Evolutionary conservation across 106 monocot species (phyloP).

Genomic region (Dactylorhiza incarnata): DNA sequence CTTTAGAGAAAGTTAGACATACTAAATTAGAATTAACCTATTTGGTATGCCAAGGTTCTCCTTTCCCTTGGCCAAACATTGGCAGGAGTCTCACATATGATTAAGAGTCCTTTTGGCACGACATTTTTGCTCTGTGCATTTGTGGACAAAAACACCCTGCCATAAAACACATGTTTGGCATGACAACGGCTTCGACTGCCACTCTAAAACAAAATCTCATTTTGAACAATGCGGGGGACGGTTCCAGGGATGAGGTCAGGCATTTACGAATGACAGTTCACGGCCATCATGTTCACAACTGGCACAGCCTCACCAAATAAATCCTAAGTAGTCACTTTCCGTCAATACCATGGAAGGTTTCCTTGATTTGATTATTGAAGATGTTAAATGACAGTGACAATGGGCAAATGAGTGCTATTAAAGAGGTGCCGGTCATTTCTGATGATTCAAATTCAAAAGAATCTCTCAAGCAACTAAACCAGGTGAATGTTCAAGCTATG

Average conservation of each 20-base stretch:
- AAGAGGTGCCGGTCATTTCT: conserved; percentile 80
- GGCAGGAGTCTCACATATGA: background rate
- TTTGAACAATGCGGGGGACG: too few relatives aligned
- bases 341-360: conserved; percentile 4
- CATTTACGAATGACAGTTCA: too few relatives aligned
- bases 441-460: conserved; percentile 95
- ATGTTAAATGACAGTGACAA: conserved; percentile 43
- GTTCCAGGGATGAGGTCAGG: too few relatives aligned
- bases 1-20: background rate
- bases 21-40: background rate
- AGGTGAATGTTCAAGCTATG: conserved; percentile 28
- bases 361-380: background rate
- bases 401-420: conserved; percentile 97
- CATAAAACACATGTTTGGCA: too few relatives aligned
- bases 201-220: too few relatives aligned
- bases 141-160: too few relatives aligned
- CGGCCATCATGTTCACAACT: too few relatives aligned
- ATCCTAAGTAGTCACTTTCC: background rate
- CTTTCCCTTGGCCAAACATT: background rate
- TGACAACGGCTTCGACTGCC: too few relatives aligned
- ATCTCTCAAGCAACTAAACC: conserved; percentile 77
- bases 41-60: too few relatives aligned
- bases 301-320: too few relatives aligned
- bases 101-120: too few relatives aligned
- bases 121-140: too few relatives aligned